phyloP scores from a whole-genome alignment of 2,329 filamentous ascomycete species.

The Scedosporium aurantiacum region DNA sequence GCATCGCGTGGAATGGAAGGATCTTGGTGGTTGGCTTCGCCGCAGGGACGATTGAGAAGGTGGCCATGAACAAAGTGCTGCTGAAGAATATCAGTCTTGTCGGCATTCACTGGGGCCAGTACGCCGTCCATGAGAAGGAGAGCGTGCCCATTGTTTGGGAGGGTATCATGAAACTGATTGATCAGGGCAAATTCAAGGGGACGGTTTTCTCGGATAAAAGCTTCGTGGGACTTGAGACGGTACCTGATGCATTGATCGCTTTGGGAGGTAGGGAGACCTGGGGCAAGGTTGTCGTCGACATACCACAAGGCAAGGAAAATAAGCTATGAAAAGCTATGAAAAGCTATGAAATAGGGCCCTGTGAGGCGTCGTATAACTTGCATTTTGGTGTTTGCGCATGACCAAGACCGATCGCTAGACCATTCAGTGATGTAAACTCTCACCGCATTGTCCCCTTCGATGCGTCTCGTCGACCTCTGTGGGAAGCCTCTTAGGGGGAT shows the following conservation, averaged over 20 bases:
- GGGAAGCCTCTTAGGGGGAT: too few species aligned
- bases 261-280: conserved; percentile 76
- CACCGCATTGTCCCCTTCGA: too few species aligned
- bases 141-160: conserved; percentile 67
- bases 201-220: conserved; percentile 74
- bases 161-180: conserved; percentile 68
- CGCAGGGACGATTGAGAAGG: conserved; percentile 64
- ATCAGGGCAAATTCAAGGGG: conserved; percentile 65
- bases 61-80: conserved; percentile 83
- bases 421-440: too few species aligned
- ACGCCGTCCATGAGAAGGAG: conserved; percentile 60
- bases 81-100: conserved; percentile 89
- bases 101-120: conserved; percentile 86
- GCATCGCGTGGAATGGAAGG: conserved; percentile 84
- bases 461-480: too few species aligned
- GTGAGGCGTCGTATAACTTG: too few species aligned
- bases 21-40: conserved; percentile 86
- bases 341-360: too few species aligned
- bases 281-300: conserved; percentile 90
- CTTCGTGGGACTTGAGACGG: conserved; percentile 70
- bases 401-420: too few species aligned
- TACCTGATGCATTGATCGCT: conserved; percentile 65
- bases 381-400: too few species aligned
- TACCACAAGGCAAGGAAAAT: conserved; percentile 55
- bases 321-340: conserved; percentile 43